Evolutionary conservation across 768 basidiomycete species (phyloP).

Genomic region (Rhizopogon rudus): DNA sequence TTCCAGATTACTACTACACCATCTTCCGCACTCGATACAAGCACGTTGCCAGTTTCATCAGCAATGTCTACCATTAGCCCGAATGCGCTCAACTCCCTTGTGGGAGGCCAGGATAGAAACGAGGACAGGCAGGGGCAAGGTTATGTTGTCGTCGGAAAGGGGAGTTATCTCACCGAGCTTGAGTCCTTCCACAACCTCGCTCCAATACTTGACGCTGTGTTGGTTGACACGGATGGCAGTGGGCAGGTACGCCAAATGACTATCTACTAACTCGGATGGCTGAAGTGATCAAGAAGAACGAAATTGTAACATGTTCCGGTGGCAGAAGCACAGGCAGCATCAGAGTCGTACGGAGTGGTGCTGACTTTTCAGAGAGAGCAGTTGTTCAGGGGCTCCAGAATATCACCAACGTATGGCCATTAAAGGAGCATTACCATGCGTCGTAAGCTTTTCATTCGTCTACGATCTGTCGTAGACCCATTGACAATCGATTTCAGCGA

Average conservation of each 20-base stretch:
- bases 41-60: constrained; percentile 48
- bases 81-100: constrained; percentile 24
- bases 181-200: constrained; percentile 73
- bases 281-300: constrained; percentile 47
- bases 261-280: not conserved
- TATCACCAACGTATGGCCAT: constrained; percentile 59
- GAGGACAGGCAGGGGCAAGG: constrained; percentile 30
- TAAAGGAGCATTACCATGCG: constrained; percentile 43
- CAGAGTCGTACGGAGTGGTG: constrained; percentile 75
- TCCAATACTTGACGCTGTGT: constrained; percentile 76
- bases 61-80: constrained; percentile 40
- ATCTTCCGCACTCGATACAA: constrained; percentile 30
- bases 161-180: constrained; percentile 56
- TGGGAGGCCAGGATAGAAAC: constrained; percentile 33
- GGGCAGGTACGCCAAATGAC: constrained; percentile 48
- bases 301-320: constrained; percentile 85
- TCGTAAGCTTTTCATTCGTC: constrained; percentile 33
- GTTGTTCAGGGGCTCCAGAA: constrained; percentile 50
- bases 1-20: constrained; percentile 51
- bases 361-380: constrained; percentile 68
- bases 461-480: not conserved
- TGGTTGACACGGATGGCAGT: constrained; percentile 67
- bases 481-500: constrained; percentile 27
- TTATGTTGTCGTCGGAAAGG: constrained; percentile 44
- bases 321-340: constrained; percentile 72